Evolutionary conservation across 495 filamentous ascomycete genomes (phyloP).

Genomic region (Aspergillus ellipticus): DNA sequence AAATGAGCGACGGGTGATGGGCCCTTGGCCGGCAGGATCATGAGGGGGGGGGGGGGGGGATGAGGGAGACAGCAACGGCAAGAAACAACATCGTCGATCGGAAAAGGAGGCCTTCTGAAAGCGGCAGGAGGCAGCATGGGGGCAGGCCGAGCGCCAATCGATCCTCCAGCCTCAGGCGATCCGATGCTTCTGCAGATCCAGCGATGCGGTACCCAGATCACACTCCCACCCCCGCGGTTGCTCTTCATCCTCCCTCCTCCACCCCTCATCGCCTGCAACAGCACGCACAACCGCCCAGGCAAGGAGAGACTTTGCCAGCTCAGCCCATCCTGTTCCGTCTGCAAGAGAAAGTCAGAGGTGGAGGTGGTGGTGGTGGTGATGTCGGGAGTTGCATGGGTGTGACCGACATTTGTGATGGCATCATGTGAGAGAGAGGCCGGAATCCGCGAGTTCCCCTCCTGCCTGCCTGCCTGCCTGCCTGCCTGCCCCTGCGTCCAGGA

Average conservation of each 20-base stretch:
- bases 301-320: no score
- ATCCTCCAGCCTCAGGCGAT: background rate
- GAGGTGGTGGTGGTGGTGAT: no score
- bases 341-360: no score
- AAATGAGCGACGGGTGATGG: background rate
- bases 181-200: background rate
- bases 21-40: background rate
- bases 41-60: background rate
- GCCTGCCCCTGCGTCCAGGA: constrained; percentile 4
- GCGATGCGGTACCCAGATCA: no score
- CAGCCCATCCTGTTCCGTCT: no score
- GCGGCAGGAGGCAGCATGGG: constrained; percentile 1
- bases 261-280: no score
- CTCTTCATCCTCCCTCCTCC: no score
- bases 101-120: background rate
- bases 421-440: constrained; percentile 12
- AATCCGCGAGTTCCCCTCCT: background rate
- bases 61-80: no score
- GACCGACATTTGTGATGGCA: constrained; percentile 17
- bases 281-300: no score
- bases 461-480: no score
- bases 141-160: background rate
- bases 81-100: background rate
- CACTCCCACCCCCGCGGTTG: no score
- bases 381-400: background rate